Evolutionary conservation across 1,139 yeast species (phyloP).

Genomic region (Zygoascus hellenicus): DNA sequence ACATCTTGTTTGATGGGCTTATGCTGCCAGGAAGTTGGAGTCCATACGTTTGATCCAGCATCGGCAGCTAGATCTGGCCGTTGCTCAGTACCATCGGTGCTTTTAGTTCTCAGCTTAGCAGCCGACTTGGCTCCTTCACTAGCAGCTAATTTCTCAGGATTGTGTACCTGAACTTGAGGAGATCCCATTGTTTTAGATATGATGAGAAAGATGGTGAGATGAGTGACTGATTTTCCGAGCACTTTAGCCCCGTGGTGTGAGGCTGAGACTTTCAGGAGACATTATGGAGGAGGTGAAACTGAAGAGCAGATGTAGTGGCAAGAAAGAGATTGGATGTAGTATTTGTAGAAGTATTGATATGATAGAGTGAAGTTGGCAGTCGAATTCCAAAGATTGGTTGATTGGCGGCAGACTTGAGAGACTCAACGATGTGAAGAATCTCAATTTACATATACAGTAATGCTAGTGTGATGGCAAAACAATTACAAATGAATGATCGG

Average conservation of each 20-base stretch:
- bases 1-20: conserved; percentile 42
- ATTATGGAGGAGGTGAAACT: too few relatives aligned
- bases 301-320: too few relatives aligned
- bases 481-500: too few relatives aligned
- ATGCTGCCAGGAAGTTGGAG: conserved; percentile 40
- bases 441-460: too few relatives aligned
- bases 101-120: conserved; percentile 35
- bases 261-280: too few relatives aligned
- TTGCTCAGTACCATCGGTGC: conserved; percentile 24
- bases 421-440: too few relatives aligned
- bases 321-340: too few relatives aligned
- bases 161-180: conserved; percentile 24
- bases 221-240: not conserved
- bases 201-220: not conserved
- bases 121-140: conserved; percentile 37
- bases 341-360: too few relatives aligned
- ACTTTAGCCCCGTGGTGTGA: not conserved
- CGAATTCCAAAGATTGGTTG: too few relatives aligned
- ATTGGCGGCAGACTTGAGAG: too few relatives aligned
- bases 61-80: conserved; percentile 3
- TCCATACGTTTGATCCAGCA: conserved; percentile 28
- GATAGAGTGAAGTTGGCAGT: too few relatives aligned
- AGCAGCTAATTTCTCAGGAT: conserved; percentile 34
- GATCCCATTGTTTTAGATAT: not conserved
- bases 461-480: too few relatives aligned